Base-by-base conservation (phyloP, 208 protist species). In the Leptomonas pyrrhocoris region DNA sequence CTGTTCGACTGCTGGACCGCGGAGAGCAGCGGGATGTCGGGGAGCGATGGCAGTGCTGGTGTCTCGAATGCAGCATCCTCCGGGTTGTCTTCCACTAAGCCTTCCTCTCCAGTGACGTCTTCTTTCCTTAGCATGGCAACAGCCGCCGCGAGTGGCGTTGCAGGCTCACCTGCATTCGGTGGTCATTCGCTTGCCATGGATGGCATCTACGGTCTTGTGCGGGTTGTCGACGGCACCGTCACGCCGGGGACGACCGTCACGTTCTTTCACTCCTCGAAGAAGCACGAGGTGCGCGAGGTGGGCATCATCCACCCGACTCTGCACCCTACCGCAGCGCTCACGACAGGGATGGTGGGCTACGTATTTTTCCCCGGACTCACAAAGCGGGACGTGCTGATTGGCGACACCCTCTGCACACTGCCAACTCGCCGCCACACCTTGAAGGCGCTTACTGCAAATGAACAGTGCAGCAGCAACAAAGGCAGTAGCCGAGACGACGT, bases 341-440 rank as follows among this genome's bases (percentile, higher is more conserved):
- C 83, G 8, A 69, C 93, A 0, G 98, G 98, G 4, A 98, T 99
- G 89, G 98, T 99, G 1, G 98, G 98, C 30, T 99, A 98, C 70
- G 69, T 99, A 16, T 85, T 97, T 42, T 77, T 92, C 43, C 83
- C 86, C 15, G 96, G 96, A 27, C 79, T 95, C 45, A 74, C 50
- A 1, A 81, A 88, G 42, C 77, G 80, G n/a, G 97, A 98, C 23
- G 95, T 98, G 34, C 82, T 79, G 19, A 90, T 99, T 7, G 98
- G 98, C 50, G 98, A 99, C 65, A 99, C 98, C 6, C 59, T 99
- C 56, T 95, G 83, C 69, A 87, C 77, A 11, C 54, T 90, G 28
- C 87, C 89, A 1, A 92, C 83, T 13, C 40, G 84, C 67, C 56
- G 65, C 68, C 62, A 85, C 90, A 54, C 87, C 66, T 56, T 89